These are phyloP conservation scores for Talaromyces sp. DNA, from an alignment of 2,329 filamentous ascomycete genomes.

Conservation along the genomic window DNA sequence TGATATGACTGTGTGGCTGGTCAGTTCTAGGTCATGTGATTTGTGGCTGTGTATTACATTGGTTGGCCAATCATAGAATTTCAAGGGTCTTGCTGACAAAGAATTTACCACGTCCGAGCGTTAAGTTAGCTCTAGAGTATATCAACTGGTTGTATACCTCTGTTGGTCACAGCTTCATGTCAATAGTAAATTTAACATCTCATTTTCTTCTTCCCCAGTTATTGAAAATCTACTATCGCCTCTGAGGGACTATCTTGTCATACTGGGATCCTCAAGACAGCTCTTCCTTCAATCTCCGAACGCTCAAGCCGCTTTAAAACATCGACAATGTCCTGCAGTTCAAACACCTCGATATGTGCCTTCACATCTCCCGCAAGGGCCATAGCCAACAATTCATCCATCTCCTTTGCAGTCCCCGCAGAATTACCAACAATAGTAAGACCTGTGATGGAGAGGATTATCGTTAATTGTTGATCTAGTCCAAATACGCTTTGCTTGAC, in stretches of 20 bases:
- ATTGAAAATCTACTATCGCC: too few relatives aligned
- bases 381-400: constrained; percentile 50
- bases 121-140: too few relatives aligned
- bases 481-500: not conserved
- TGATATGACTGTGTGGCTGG: not conserved
- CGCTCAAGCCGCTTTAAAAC: constrained; percentile 38
- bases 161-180: too few relatives aligned
- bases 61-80: too few relatives aligned
- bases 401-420: constrained; percentile 48
- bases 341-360: constrained; percentile 41
- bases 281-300: constrained; percentile 43
- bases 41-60: not conserved
- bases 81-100: too few relatives aligned
- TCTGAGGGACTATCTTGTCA: too few relatives aligned
- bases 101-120: too few relatives aligned
- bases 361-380: constrained; percentile 47
- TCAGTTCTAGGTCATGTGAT: constrained; percentile 1
- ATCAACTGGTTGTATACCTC: too few relatives aligned
- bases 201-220: too few relatives aligned
- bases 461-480: not conserved
- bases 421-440: constrained; percentile 52
- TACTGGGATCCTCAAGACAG: constrained; percentile 36
- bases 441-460: constrained; percentile 25
- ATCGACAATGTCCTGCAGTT: constrained; percentile 37
- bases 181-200: too few relatives aligned